Percentiles rank a stretch among this genome's conserved stretches.
These are phyloP conservation scores for Copromyces sp. DNA, from an alignment of 495 filamentous ascomycete species.

Conservation along the genomic window DNA sequence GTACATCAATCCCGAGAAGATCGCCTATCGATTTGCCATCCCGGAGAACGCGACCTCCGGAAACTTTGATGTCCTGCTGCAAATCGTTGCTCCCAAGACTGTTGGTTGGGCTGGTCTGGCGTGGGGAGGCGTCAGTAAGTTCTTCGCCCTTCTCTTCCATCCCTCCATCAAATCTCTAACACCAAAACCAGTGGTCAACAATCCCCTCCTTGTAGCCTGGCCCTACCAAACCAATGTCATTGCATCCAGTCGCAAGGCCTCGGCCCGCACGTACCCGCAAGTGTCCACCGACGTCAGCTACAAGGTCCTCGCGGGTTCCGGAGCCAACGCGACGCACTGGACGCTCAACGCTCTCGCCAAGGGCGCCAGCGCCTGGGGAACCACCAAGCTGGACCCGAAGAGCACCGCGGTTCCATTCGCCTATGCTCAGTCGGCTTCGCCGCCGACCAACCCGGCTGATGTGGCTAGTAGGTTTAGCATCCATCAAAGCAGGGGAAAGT, in stretches of 20 bases:
- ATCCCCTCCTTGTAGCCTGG: constrained; percentile 31
- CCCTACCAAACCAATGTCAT: constrained; percentile 18
- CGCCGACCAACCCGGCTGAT: constrained; percentile 25
- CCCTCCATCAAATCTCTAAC: not conserved
- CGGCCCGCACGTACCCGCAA: constrained; percentile 17
- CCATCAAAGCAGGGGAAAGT: constrained; percentile 29
- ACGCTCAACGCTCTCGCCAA: constrained; percentile 25
- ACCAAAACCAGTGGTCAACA: constrained; percentile 20
- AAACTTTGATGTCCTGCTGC: constrained; percentile 26
- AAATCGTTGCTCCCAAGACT: constrained; percentile 27
- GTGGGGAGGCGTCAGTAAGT: constrained; percentile 24
- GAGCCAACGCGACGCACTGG: constrained; percentile 29
- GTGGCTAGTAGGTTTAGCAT: constrained; percentile 28
- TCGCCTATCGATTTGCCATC: constrained; percentile 30
- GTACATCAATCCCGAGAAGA: constrained; percentile 19
- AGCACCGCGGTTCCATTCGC: constrained; percentile 29
- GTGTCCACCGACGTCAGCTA: constrained; percentile 16
- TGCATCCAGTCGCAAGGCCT: constrained; percentile 22
- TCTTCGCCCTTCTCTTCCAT: not conserved
- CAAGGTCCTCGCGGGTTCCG: constrained; percentile 16
- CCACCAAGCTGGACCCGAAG: constrained; percentile 26
- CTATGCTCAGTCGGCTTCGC: constrained; percentile 24
- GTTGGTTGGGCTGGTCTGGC: constrained; percentile 31
- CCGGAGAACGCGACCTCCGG: constrained; percentile 24
- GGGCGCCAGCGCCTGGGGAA: constrained; percentile 26